Base-by-base conservation (phyloP, 1,284 basidiomycete species). In the Phellinidium pouzarii region DNA sequence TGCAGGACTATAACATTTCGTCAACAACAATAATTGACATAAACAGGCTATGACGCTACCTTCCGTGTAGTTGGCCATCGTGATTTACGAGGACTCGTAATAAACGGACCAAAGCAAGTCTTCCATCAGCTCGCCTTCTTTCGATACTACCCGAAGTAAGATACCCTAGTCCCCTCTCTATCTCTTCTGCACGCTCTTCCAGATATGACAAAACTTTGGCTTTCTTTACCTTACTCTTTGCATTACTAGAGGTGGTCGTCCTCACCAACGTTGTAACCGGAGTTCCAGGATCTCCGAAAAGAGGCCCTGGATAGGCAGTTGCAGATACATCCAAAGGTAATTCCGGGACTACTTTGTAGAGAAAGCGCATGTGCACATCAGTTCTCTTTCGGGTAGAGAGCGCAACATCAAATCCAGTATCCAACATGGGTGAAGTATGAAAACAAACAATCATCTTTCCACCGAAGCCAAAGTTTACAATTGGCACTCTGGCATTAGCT, bases 381-480 rank as follows among this genome's bases (percentile, higher is more conserved):
- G 87, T 81, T 41, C 82, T 78, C 60, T 81, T 77, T 56, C 87
- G 79, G 17, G 84, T 78, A 3, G 83, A 79, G 27, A 92, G 73
- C 0, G 88, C 84, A 38, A 88, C 82, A 63, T 90, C 86, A 61
- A 88, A 85, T 19, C 85, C 83, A 9, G 82, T 84, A 62, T 76
- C 82, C 61, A 87, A 67, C 20, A 77, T 77, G 2, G 78, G 73
- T 11, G 81, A 74, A 7, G 80, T 80, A 53, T 94, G 91, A 73
- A 94, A 94, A 64, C 87, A 92, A 5, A 88, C 86, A 9, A 94
- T 76, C 47, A 95, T 62, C 61, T 85, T 86, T 11, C 93, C 94
- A 25, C 91, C 91, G 63, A 94, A 93, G 0, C 94, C 94, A 61
- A 96, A 95, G 56, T 80, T 85, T 50, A 94, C 74, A 17, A 95